These are phyloP conservation scores for Chrysoporthe cubensis DNA, from an alignment of 2,329 filamentous ascomycete genomes.

Conservation along the genomic window DNA sequence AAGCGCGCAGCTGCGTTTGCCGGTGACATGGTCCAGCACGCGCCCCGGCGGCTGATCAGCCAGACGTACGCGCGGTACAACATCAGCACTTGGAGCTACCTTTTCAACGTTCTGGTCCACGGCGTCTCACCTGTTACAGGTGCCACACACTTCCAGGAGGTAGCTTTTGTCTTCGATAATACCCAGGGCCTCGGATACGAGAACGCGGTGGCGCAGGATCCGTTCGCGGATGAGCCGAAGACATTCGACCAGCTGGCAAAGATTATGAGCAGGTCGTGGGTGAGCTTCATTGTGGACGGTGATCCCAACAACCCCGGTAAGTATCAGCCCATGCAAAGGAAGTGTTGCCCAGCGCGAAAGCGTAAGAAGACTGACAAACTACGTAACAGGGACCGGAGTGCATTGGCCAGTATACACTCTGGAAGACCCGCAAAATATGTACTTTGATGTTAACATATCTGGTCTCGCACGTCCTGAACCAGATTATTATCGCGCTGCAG, in stretches of 20 bases:
- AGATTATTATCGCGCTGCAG: constrained; percentile 49
- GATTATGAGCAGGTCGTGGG: constrained; percentile 57
- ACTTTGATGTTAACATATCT: constrained; percentile 54
- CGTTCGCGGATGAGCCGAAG: constrained; percentile 46
- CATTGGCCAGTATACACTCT: constrained; percentile 50
- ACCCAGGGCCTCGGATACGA: constrained; percentile 50
- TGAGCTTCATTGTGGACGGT: constrained; percentile 50
- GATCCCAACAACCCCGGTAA: constrained; percentile 45
- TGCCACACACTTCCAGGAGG: constrained; percentile 48
- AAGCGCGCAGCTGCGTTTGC: constrained; percentile 19
- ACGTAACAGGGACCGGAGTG: not conserved
- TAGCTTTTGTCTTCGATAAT: constrained; percentile 59
- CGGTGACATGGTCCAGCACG: constrained; percentile 41
- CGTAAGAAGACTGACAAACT: not conserved
- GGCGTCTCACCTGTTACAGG: constrained; percentile 31
- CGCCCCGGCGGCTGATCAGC: constrained; percentile 50
- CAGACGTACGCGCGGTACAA: constrained; percentile 47
- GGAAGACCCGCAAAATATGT: constrained; percentile 47
- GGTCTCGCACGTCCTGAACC: constrained; percentile 43
- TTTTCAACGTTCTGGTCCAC: constrained; percentile 47
- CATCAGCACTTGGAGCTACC: constrained; percentile 41
- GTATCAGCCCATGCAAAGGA: not conserved
- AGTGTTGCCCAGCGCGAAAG: not conserved
- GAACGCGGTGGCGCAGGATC: constrained; percentile 39
- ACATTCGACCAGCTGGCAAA: constrained; percentile 47